phyloP scores from a whole-genome alignment of 1,139 yeast genomes.

The Wickerhamomyces sp. region DNA sequence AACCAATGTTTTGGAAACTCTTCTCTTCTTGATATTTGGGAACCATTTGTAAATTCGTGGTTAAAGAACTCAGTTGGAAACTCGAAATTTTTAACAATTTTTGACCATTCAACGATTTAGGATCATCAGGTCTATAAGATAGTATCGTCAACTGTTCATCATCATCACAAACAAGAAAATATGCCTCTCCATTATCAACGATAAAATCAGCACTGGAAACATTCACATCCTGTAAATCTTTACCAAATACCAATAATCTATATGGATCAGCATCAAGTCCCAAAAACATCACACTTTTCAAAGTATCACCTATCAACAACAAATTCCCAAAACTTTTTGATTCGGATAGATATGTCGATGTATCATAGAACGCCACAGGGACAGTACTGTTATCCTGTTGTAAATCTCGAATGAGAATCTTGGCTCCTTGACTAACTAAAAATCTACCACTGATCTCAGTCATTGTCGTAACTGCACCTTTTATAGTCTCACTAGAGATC shows the following conservation, averaged over 20 bases:
- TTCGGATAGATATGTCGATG: slow-evolving; percentile 73
- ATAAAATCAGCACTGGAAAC: slow-evolving; percentile 66
- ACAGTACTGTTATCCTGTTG: slow-evolving; percentile 76
- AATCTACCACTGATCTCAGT: slow-evolving; percentile 83
- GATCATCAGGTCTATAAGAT: slow-evolving; percentile 91
- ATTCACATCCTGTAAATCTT: slow-evolving; percentile 60
- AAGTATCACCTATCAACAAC: slow-evolving; percentile 71
- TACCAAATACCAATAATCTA: slow-evolving; percentile 74
- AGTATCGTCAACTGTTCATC: slow-evolving; percentile 66
- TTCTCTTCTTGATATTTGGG: slow-evolving; percentile 35
- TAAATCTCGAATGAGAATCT: slow-evolving; percentile 72
- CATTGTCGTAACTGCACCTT: slow-evolving; percentile 80
- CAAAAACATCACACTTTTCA: slow-evolving; percentile 74
- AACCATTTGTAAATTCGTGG: slow-evolving; percentile 53
- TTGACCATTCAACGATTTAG: slow-evolving; percentile 76
- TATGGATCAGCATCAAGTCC: slow-evolving; percentile 97
- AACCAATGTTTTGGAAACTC: slow-evolving; percentile 58
- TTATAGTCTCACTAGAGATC: slow-evolving; percentile 68
- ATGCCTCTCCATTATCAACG: slow-evolving; percentile 64
- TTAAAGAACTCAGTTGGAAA: slow-evolving; percentile 60
- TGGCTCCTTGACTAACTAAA: slow-evolving; percentile 84
- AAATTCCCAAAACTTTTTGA: slow-evolving; percentile 81
- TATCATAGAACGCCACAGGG: slow-evolving; percentile 91
- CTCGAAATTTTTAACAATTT: slow-evolving; percentile 64
- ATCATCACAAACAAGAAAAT: slow-evolving; percentile 65